Evolutionary conservation across 2,329 filamentous ascomycete species (phyloP).

Genomic region (Calonectria multiphialidica): DNA sequence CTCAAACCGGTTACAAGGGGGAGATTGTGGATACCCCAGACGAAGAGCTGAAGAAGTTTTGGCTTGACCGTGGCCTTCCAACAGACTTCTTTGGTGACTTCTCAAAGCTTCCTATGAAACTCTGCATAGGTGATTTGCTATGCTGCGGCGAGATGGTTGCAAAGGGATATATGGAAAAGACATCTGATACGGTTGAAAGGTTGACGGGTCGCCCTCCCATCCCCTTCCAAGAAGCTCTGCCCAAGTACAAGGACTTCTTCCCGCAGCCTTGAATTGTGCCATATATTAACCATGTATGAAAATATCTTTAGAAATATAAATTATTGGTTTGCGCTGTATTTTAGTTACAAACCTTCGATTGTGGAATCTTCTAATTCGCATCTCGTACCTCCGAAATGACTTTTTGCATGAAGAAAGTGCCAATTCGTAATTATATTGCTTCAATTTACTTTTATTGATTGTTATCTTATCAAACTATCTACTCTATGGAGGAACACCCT

Average conservation of each 20-base stretch:
- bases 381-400: no score
- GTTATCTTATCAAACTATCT: no score
- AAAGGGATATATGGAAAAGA: conserved; percentile 29
- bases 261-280: conserved; percentile 15
- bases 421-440: background rate
- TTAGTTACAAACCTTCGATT: background rate
- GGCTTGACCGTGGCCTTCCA: conserved; percentile 36
- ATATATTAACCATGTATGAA: background rate
- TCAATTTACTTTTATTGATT: background rate
- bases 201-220: conserved; percentile 35
- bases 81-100: conserved; percentile 40
- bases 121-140: conserved; percentile 39
- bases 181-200: conserved; percentile 39
- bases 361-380: background rate
- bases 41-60: conserved; percentile 38
- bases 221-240: conserved; percentile 32
- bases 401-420: no score
- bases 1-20: conserved; percentile 35
- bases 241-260: conserved; percentile 39
- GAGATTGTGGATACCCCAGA: conserved; percentile 37
- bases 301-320: background rate
- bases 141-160: conserved; percentile 43
- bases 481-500: background rate
- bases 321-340: background rate
- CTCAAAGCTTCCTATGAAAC: conserved; percentile 39